Evolutionary conservation across 257 asterid genomes (phyloP).

Genomic region (Lycium ferocissimum): DNA sequence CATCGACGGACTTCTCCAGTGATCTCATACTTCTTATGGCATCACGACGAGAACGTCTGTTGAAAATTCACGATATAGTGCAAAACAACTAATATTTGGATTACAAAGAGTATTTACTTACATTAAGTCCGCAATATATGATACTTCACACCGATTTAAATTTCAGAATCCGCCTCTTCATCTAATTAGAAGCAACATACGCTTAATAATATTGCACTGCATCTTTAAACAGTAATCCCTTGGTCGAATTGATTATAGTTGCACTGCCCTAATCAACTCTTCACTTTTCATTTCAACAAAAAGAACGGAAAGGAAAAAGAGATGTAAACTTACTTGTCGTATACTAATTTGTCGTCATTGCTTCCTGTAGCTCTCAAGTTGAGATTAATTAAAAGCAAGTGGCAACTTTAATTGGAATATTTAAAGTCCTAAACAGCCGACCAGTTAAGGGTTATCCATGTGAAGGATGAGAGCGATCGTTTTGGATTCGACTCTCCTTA

Average conservation of each 20-base stretch:
- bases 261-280: background rate
- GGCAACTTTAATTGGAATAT: slow-evolving; percentile 26
- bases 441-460: slow-evolving; percentile 48
- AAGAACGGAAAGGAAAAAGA: background rate
- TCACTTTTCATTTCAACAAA: background rate
- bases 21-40: background rate
- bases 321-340: background rate
- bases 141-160: background rate
- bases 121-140: too few relatives aligned
- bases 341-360: slow-evolving; percentile 7
- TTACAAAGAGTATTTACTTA: background rate
- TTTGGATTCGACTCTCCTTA: slow-evolving; percentile 36
- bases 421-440: slow-evolving; percentile 49
- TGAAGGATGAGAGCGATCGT: slow-evolving; percentile 44
- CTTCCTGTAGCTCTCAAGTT: slow-evolving; percentile 28
- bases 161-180: background rate
- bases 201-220: background rate
- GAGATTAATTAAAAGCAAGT: slow-evolving; percentile 43
- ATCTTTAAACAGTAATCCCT: background rate
- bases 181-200: background rate
- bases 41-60: background rate
- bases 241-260: background rate
- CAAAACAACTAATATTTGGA: background rate
- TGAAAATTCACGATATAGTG: background rate
- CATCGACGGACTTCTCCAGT: background rate